Evolutionary conservation across 2,329 filamentous ascomycete genomes (phyloP).

Genomic region (Fusarium bulbicola): DNA sequence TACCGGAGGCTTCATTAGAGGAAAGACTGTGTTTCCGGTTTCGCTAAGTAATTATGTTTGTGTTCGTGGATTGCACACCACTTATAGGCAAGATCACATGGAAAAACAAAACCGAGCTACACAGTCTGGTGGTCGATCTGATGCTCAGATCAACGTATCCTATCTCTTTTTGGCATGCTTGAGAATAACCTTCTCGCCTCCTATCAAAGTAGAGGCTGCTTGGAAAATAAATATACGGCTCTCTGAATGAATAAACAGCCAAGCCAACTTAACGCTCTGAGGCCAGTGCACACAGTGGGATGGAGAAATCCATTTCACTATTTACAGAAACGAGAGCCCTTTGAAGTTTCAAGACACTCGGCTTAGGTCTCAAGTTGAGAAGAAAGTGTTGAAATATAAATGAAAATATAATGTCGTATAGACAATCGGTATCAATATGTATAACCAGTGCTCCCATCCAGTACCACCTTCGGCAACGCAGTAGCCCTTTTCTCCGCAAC

Average conservation of each 20-base stretch:
- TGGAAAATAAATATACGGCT: not conserved
- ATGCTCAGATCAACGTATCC: conserved; percentile 17
- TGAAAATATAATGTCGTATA: conserved; percentile 25
- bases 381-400: not conserved
- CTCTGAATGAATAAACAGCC: conserved; percentile 11
- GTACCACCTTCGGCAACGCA: conserved; percentile 28
- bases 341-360: not conserved
- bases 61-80: not conserved
- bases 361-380: not conserved
- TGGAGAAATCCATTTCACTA: not conserved
- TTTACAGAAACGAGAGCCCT: not conserved
- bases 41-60: not conserved
- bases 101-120: not conserved
- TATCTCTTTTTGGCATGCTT: conserved; percentile 14
- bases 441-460: conserved; percentile 30
- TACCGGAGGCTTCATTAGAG: not conserved
- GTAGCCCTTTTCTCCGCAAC: conserved; percentile 33
- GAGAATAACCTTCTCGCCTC: not conserved
- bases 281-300: conserved; percentile 16
- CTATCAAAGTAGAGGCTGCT: conserved; percentile 7
- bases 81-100: not conserved
- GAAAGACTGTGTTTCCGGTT: not conserved
- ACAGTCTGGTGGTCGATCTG: not conserved
- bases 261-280: conserved; percentile 25
- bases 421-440: conserved; percentile 41